Evolutionary conservation across 208 protist species (phyloP).

Genomic region (Acanthamoeba healyi): DNA sequence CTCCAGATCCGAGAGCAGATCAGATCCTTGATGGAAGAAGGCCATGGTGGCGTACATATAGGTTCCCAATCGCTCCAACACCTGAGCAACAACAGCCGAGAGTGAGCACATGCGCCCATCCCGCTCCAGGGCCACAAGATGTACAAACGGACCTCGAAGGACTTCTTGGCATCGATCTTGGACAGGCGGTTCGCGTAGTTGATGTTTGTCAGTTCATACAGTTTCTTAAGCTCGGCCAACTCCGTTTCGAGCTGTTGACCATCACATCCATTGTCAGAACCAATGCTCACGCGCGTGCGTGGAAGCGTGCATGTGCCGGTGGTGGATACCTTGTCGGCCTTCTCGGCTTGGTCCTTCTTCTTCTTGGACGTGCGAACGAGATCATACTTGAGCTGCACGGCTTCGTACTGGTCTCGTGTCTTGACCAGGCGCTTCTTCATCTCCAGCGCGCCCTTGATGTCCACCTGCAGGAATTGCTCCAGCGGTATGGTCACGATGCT

Average conservation of each 20-base stretch:
- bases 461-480: constrained; percentile 46
- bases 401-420: constrained; percentile 43
- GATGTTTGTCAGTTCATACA: constrained; percentile 46
- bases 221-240: constrained; percentile 37
- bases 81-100: neutral
- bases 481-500: constrained; percentile 19
- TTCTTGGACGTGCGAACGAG: constrained; percentile 38
- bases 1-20: constrained; percentile 35
- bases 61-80: constrained; percentile 47
- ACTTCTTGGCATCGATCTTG: constrained; percentile 64
- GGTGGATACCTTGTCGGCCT: constrained; percentile 20
- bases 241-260: constrained; percentile 35
- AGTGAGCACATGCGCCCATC: neutral
- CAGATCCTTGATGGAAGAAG: constrained; percentile 20
- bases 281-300: too few species aligned
- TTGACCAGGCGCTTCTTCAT: constrained; percentile 66
- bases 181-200: constrained; percentile 20
- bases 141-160: neutral
- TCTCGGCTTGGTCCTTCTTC: constrained; percentile 15
- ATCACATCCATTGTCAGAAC: neutral
- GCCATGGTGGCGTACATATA: constrained; percentile 28
- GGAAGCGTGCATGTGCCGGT: too few species aligned
- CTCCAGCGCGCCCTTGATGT: constrained; percentile 51
- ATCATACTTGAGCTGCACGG: constrained; percentile 48
- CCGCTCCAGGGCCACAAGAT: neutral